Conservation (phyloP, 139 green algal species). For the Chlamydomonas asymmetrica region DNA sequence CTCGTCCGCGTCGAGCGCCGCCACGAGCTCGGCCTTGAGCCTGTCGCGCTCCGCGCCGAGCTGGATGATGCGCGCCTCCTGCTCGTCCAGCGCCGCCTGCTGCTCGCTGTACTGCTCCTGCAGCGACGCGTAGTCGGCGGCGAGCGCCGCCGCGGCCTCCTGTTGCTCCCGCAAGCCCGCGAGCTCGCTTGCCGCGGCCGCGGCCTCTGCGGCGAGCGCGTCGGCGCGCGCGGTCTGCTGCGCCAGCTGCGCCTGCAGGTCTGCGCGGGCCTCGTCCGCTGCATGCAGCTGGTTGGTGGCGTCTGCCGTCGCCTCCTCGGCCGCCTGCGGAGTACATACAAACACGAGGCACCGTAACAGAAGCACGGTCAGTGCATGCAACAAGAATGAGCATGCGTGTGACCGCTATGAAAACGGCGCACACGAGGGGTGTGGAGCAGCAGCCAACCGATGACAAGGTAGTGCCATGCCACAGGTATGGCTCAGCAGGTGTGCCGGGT, state of each 20-base stretch:
- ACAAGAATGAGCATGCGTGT: too few relatives aligned
- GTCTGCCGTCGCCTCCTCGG: background rate
- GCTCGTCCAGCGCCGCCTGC: conserved; percentile 16
- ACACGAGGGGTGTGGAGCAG: too few relatives aligned
- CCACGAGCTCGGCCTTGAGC: background rate
- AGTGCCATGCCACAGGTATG: too few relatives aligned
- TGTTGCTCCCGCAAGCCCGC: background rate
- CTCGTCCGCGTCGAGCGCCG: background rate
- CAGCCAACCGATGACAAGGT: too few relatives aligned
- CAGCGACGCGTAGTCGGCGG: conserved; percentile 21
- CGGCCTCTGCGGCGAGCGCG: background rate
- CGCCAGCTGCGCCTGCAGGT: background rate
- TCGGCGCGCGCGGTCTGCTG: background rate
- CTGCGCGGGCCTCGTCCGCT: background rate
- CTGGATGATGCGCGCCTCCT: conserved; percentile 29
- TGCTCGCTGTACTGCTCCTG: conserved; percentile 35
- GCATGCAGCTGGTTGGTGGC: background rate
- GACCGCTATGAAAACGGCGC: too few relatives aligned
- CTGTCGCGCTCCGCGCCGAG: too few relatives aligned
- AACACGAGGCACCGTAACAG: too few relatives aligned
- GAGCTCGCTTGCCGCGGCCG: background rate
- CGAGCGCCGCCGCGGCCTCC: conserved; percentile 6
- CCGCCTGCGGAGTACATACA: too few relatives aligned
- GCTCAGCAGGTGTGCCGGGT: too few relatives aligned
- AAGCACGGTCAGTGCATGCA: too few relatives aligned